A percentile compares a stretch with the other conserved stretches of the same genome.
phyloP scores from a whole-genome alignment of 129 eudicot genomes.

The Saposhnikovia divaricata region DNA sequence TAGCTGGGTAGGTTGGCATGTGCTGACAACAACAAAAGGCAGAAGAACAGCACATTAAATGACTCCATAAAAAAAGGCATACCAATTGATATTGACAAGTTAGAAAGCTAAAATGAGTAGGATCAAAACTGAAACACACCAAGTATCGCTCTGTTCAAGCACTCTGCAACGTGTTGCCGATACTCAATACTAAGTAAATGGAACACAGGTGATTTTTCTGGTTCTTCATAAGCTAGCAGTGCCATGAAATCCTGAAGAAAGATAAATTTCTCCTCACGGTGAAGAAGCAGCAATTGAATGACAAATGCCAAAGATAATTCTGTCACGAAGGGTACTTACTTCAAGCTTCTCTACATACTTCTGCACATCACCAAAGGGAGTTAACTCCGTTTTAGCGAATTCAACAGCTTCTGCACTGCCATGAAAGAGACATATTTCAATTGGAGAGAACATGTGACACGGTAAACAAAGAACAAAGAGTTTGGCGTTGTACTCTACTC shows the following conservation, averaged over 20 bases:
- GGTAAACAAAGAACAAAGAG: constrained; percentile 2
- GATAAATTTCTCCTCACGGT: background rate
- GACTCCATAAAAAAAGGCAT: background rate
- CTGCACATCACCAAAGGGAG: constrained; percentile 68
- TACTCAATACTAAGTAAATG: constrained; percentile 69
- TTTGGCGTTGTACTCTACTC: constrained; percentile 4
- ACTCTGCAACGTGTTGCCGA: constrained; percentile 69
- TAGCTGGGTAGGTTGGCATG: constrained; percentile 51
- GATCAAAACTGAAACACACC: constrained; percentile 33
- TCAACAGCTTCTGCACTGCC: constrained; percentile 88
- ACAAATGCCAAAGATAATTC: constrained; percentile 15
- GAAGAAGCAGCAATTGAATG: background rate
- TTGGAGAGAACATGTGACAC: constrained; percentile 11
- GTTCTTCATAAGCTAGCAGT: constrained; percentile 80
- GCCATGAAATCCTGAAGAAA: constrained; percentile 68
- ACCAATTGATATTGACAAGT: background rate
- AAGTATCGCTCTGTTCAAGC: constrained; percentile 73
- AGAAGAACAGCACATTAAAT: constrained; percentile 11
- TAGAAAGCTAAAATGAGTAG: background rate
- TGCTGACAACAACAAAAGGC: constrained; percentile 34
- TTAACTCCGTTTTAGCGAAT: constrained; percentile 62
- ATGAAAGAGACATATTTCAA: constrained; percentile 18
- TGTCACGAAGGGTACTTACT: constrained; percentile 30
- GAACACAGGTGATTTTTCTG: constrained; percentile 90
- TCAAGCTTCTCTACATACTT: constrained; percentile 64